Base-by-base conservation (phyloP, 2,329 filamentous ascomycete species). In the Parafenestella ontariensis region DNA sequence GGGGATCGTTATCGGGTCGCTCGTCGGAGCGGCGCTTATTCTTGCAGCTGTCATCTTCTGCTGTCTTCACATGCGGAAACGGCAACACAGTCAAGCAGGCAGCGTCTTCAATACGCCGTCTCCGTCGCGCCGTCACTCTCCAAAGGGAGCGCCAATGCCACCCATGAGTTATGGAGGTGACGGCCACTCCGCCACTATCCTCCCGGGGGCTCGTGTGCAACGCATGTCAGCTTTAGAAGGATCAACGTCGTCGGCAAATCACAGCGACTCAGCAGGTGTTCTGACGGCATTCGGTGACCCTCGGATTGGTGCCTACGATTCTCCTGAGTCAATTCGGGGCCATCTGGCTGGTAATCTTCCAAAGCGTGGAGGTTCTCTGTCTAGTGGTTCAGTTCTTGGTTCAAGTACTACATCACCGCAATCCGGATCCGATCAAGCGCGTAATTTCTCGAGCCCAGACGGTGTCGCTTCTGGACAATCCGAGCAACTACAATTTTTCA, bases 401-500 rank as follows among this genome's bases (percentile, higher is more conserved):
- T 79, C 71, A 78, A 85, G 77, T 59, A 88, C 86, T 11, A 88
- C 88, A 50, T 96, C 92, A 9, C 92, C 92, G 6, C 83, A 82
- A 34, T 85, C 84, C 10, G 64, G 61, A 26, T 74, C 70, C 28
- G 66, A 70, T 29, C 62, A 61, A 33, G 67, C 81, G 72, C 54
- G 92, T 85, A 72, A 88, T 82, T 88, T 91, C 76, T 96, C 93
- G 3, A 97, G 93, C 3, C 92, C 92, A 0, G 90, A 90, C 67
- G 92, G 89, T 23, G 78, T 94, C 57, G 86, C 88, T 21, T 96
- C 92, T 67, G 92, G 94, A 55, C 92, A 97, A 73, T 98, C 94
- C 0, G 95, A 99, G 77, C 95, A 98, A 75, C 80, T 99, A 49
- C 89, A 91, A 3, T 96, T 92, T 72, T 99, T 99, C 86, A 96